Evolutionary conservation across 345 rosid species (phyloP).

Genomic region (Aquilaria sinensis): DNA sequence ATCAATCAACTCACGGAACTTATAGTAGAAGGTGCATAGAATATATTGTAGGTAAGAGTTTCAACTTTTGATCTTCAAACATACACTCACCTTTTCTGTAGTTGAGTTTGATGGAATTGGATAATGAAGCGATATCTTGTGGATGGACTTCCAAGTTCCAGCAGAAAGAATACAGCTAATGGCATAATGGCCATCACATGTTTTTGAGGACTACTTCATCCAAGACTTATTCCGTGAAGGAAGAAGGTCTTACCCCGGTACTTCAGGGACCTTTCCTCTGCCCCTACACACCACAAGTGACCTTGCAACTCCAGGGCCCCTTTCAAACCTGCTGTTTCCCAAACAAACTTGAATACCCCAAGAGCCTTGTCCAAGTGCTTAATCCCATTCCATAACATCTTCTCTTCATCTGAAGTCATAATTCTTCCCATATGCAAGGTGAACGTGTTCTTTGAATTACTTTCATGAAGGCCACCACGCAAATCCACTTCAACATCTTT

Average conservation of each 20-base stretch:
- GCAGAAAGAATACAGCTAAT: no score
- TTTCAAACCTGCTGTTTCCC: constrained; percentile 72
- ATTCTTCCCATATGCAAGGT: constrained; percentile 59
- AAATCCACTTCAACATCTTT: constrained; percentile 66
- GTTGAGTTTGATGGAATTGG: no score
- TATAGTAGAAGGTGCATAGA: no score
- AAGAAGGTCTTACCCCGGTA: constrained; percentile 49
- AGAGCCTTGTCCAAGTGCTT: constrained; percentile 70
- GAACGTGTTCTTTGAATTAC: constrained; percentile 20
- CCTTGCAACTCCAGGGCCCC: constrained; percentile 55
- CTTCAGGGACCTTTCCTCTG: constrained; percentile 30
- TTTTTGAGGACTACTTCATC: constrained; percentile 6
- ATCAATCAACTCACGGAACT: no score
- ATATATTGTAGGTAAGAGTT: no score
- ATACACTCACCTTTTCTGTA: no score
- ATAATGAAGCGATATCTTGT: no score
- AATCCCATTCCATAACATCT: constrained; percentile 49
- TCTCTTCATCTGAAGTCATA: constrained; percentile 50
- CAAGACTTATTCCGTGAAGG: constrained; percentile 50
- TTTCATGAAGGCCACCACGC: constrained; percentile 44
- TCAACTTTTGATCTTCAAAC: no score
- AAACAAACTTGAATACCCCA: constrained; percentile 52
- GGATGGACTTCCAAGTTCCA: no score
- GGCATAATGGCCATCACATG: no score
- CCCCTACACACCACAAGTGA: constrained; percentile 62